Conservation (phyloP, 1,284 basidiomycete species). For the Spongiforma sp. region DNA sequence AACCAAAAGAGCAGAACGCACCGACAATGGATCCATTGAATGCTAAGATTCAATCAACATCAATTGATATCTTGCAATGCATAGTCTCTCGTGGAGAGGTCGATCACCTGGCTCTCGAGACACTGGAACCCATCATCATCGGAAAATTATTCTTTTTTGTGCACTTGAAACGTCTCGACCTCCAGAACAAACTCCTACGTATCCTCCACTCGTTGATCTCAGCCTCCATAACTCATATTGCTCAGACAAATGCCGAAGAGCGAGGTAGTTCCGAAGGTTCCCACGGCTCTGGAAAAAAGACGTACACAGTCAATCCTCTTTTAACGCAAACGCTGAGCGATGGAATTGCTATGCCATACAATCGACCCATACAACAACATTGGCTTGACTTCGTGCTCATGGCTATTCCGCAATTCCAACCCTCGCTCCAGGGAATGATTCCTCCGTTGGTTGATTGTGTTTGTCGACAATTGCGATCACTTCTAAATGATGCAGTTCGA, state of each 20-base stretch:
- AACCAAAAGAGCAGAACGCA: slow-evolving; percentile 57
- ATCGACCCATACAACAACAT: slow-evolving; percentile 86
- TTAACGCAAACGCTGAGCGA: slow-evolving; percentile 82
- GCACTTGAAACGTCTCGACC: slow-evolving; percentile 71
- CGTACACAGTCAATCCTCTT: slow-evolving; percentile 66
- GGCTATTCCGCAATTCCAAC: slow-evolving; percentile 85
- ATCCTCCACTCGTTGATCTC: slow-evolving; percentile 87
- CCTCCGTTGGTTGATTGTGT: slow-evolving; percentile 83
- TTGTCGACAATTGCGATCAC: slow-evolving; percentile 72
- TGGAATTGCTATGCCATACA: slow-evolving; percentile 73
- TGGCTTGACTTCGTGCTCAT: slow-evolving; percentile 98
- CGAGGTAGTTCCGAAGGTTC: slow-evolving; percentile 34
- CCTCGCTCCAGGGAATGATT: slow-evolving; percentile 69
- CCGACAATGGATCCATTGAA: slow-evolving; percentile 67
- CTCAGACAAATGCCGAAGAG: slow-evolving; percentile 34
- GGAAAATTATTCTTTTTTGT: slow-evolving; percentile 79
- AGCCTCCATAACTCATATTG: slow-evolving; percentile 46
- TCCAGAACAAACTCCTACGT: slow-evolving; percentile 94
- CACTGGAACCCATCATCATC: slow-evolving; percentile 74
- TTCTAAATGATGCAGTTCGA: slow-evolving; percentile 60
- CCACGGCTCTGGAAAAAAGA: slow-evolving; percentile 25
- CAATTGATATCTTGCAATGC: slow-evolving; percentile 84
- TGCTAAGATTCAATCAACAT: slow-evolving; percentile 69
- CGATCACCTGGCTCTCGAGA: slow-evolving; percentile 59
- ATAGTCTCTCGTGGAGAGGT: slow-evolving; percentile 84